These are phyloP conservation scores for Lagenidium giganteum DNA, from an alignment of 352 stramenopile genomes.

Conservation along the genomic window DNA sequence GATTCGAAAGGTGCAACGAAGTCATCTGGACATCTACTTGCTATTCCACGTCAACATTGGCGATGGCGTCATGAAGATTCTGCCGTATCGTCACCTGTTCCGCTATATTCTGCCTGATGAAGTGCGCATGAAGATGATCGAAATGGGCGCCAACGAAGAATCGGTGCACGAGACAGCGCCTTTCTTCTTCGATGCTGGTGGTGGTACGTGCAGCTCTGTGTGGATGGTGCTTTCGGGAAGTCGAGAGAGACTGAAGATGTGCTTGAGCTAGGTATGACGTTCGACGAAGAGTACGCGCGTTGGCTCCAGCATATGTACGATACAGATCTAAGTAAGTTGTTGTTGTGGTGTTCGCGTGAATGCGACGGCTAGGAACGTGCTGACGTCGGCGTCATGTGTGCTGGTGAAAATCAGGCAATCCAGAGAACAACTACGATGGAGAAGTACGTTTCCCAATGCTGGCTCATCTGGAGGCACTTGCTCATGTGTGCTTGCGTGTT, in stretches of 20 bases:
- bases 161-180: slow-evolving; percentile 60
- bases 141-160: slow-evolving; percentile 67
- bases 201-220: slow-evolving; percentile 17
- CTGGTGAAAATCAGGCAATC: too few relatives aligned
- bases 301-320: slow-evolving; percentile 87
- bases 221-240: too few relatives aligned
- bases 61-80: slow-evolving; percentile 38
- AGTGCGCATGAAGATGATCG: slow-evolving; percentile 54
- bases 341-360: background rate
- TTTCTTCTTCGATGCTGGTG: slow-evolving; percentile 56
- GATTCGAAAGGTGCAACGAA: slow-evolving; percentile 43
- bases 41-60: slow-evolving; percentile 72
- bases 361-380: background rate
- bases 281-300: slow-evolving; percentile 84
- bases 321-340: slow-evolving; percentile 65
- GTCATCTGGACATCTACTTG: slow-evolving; percentile 63
- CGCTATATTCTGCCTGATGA: slow-evolving; percentile 61
- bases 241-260: too few relatives aligned
- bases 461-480: too few relatives aligned
- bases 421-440: slow-evolving; percentile 44
- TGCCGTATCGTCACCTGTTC: slow-evolving; percentile 72
- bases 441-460: slow-evolving; percentile 19
- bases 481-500: too few relatives aligned
- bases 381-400: too few relatives aligned
- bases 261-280: slow-evolving; percentile 61